phyloP scores from a whole-genome alignment of 169 alveolate species.

The Plasmodium cynomolgi region DNA sequence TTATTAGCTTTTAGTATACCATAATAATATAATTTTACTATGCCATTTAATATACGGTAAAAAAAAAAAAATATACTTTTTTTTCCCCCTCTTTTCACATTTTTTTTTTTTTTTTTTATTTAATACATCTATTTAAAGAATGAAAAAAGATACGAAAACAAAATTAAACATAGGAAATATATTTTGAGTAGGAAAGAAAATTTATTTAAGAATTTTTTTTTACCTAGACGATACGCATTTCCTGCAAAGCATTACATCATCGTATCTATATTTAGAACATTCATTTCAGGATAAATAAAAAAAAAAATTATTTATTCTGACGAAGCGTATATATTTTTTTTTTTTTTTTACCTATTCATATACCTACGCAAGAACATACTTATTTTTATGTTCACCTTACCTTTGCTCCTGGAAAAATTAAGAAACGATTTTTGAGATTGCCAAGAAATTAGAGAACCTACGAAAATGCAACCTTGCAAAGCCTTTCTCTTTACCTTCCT shows the following conservation, averaged over 20 bases:
- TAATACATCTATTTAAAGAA: background rate
- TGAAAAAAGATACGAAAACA: background rate
- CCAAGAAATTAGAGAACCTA: background rate
- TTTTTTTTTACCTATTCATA: background rate
- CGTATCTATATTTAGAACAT: background rate
- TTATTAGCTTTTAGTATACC: background rate
- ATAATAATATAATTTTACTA: background rate
- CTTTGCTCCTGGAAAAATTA: background rate
- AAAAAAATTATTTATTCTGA: background rate
- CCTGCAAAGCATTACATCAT: background rate
- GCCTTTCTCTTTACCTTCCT: slow-evolving; percentile 21
- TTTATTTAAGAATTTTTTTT: background rate
- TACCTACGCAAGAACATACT: background rate
- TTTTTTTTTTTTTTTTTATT: background rate
- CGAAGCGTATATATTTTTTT: background rate
- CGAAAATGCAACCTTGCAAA: background rate
- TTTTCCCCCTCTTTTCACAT: background rate
- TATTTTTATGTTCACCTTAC: background rate
- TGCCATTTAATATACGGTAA: background rate
- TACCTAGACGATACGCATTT: background rate
- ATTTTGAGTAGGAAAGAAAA: background rate
- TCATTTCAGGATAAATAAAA: background rate
- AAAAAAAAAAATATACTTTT: background rate
- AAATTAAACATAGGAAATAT: background rate
- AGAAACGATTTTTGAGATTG: background rate